Conservation (phyloP, 169 alveolate genomes). For the Plasmodium cynomolgi region DNA sequence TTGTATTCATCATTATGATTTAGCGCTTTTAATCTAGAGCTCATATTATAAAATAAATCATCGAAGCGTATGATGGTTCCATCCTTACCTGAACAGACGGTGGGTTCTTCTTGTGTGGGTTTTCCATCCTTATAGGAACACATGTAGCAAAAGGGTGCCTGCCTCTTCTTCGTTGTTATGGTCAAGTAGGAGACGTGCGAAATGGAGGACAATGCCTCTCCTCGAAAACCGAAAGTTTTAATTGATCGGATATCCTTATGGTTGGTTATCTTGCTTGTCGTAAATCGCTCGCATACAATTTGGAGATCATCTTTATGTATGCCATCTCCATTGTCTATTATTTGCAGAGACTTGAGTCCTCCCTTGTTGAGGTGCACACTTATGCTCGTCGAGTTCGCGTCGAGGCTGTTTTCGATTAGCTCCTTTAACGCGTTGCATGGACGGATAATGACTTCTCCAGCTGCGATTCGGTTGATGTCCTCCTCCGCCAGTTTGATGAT, state of each 20-base stretch:
- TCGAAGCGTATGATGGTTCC: constrained; percentile 83
- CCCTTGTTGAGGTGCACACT: constrained; percentile 90
- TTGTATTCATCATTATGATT: constrained; percentile 87
- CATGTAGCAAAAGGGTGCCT: constrained; percentile 86
- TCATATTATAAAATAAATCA: constrained; percentile 81
- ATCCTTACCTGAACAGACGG: constrained; percentile 78
- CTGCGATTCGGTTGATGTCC: constrained; percentile 96
- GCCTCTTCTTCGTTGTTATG: constrained; percentile 89
- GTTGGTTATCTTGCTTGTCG: constrained; percentile 95
- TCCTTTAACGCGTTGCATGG: constrained; percentile 98
- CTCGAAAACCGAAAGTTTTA: constrained; percentile 98
- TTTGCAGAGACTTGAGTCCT: constrained; percentile 93
- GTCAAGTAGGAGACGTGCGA: constrained; percentile 94
- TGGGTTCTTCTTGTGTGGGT: constrained; percentile 78
- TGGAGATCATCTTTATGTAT: constrained; percentile 93
- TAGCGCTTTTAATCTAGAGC: constrained; percentile 76
- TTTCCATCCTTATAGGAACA: constrained; percentile 89
- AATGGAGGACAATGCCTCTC: constrained; percentile 98
- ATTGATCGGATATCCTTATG: constrained; percentile 90
- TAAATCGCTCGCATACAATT: constrained; percentile 95
- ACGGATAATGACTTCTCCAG: constrained; percentile 97
- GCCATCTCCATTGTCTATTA: constrained; percentile 98
- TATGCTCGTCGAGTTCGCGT: constrained; percentile 95
- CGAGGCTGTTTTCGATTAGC: constrained; percentile 96
- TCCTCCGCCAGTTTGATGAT: constrained; percentile 89